These are phyloP conservation scores for Phytophthora melonis DNA, from an alignment of 352 stramenopile genomes.

Conservation along the genomic window DNA sequence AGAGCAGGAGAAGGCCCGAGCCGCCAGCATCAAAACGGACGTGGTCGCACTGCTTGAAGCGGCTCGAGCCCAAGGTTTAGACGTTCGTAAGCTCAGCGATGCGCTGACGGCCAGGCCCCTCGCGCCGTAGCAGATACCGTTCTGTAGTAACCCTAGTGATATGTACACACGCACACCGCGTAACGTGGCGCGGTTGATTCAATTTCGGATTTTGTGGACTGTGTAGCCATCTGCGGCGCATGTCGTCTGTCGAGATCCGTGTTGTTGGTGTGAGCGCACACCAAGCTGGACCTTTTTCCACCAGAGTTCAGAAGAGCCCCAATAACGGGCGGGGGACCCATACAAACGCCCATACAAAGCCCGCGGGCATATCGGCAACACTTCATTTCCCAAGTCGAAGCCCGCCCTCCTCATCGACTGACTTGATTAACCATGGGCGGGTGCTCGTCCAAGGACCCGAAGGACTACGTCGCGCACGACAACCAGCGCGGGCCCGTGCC, in stretches of 20 bases:
- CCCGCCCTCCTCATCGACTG: not conserved
- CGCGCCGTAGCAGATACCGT: slow-evolving; percentile 3
- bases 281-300: slow-evolving; percentile 18
- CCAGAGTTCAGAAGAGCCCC: slow-evolving; percentile 30
- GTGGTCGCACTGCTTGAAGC: slow-evolving; percentile 77
- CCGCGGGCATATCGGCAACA: slow-evolving; percentile 12
- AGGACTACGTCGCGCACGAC: slow-evolving; percentile 33
- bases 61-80: slow-evolving; percentile 69
- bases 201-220: slow-evolving; percentile 26
- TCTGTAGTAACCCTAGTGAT: not conserved
- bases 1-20: slow-evolving; percentile 69
- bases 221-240: slow-evolving; percentile 22
- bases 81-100: slow-evolving; percentile 64
- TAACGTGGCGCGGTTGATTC: slow-evolving; percentile 22
- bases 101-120: slow-evolving; percentile 31
- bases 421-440: slow-evolving; percentile 46
- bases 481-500: slow-evolving; percentile 9
- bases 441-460: slow-evolving; percentile 53
- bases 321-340: slow-evolving; percentile 3
- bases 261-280: slow-evolving; percentile 5
- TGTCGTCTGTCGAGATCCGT: not conserved
- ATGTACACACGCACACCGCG: slow-evolving; percentile 5
- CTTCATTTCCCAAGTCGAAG: slow-evolving; percentile 35
- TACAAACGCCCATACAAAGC: slow-evolving; percentile 25
- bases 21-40: slow-evolving; percentile 67